phyloP scores from a whole-genome alignment of 192 early-diverging fungal genomes.

The Coemansia sp. region DNA sequence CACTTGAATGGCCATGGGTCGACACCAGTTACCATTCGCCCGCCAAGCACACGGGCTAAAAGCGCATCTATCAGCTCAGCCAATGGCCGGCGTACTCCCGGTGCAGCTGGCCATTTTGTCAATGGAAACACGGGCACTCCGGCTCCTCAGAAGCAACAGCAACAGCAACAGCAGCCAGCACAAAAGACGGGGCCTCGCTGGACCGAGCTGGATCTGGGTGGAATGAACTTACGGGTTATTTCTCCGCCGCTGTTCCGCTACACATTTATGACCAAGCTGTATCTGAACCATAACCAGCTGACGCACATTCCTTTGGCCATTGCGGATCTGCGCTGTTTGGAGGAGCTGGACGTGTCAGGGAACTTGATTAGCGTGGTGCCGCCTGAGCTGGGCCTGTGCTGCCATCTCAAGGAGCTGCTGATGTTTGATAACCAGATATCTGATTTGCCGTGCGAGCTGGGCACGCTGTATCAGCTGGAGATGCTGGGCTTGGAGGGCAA shows the following conservation, averaged over 20 bases:
- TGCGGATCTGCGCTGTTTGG: slow-evolving; percentile 62
- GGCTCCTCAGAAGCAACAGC: slow-evolving; percentile 6
- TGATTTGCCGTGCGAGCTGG: slow-evolving; percentile 83
- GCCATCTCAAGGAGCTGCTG: slow-evolving; percentile 75
- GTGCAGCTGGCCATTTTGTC: slow-evolving; percentile 12
- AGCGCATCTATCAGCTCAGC: slow-evolving; percentile 44
- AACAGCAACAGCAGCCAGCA: slow-evolving; percentile 25
- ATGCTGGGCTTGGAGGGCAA: slow-evolving; percentile 93
- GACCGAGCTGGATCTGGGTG: slow-evolving; percentile 90
- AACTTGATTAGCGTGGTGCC: slow-evolving; percentile 82
- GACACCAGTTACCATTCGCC: slow-evolving; percentile 45
- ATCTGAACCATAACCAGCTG: slow-evolving; percentile 95
- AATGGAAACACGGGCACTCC: slow-evolving; percentile 19
- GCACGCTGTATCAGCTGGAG: slow-evolving; percentile 85
- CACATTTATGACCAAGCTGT: slow-evolving; percentile 84
- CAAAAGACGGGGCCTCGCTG: slow-evolving; percentile 55
- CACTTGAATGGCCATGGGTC: slow-evolving; percentile 39
- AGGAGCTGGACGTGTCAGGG: slow-evolving; percentile 81
- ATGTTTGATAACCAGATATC: slow-evolving; percentile 89
- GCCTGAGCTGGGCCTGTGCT: slow-evolving; percentile 83
- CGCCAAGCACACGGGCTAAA: slow-evolving; percentile 49
- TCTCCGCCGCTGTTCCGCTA: slow-evolving; percentile 75
- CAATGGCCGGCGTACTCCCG: slow-evolving; percentile 43
- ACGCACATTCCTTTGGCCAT: slow-evolving; percentile 72
- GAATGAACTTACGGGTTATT: slow-evolving; percentile 87